phyloP scores from a whole-genome alignment of 106 monocot genomes.

The Narthecium ossifragum region DNA sequence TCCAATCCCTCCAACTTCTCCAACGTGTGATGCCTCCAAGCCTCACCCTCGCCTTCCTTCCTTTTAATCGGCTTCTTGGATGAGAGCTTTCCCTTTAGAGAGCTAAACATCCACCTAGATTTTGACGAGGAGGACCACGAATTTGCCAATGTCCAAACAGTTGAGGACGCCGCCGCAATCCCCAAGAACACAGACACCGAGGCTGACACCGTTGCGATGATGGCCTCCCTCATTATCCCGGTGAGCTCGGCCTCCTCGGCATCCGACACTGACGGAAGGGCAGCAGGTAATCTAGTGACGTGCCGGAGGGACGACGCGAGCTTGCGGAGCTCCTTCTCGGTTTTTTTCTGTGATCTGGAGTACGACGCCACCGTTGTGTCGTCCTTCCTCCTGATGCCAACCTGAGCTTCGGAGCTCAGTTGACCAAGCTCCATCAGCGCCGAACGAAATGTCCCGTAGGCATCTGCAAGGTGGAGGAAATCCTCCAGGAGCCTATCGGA shows the following conservation, averaged over 20 bases:
- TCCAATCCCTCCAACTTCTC: slow-evolving; percentile 1
- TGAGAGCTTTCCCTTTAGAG: background rate
- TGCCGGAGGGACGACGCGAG: background rate
- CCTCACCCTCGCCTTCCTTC: background rate
- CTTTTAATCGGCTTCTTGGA: background rate
- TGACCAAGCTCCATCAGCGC: background rate
- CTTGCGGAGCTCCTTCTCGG: slow-evolving; percentile 8
- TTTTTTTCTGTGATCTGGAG: background rate
- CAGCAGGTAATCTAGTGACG: background rate
- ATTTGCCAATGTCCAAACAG: background rate
- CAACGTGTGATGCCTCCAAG: background rate
- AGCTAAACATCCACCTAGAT: background rate
- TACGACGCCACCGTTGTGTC: background rate
- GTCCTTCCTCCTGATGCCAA: background rate
- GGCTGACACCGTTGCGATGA: background rate
- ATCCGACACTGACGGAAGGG: background rate
- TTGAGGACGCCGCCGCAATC: background rate
- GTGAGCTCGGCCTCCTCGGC: background rate
- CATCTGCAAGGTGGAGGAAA: slow-evolving; percentile 1
- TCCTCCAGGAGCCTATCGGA: background rate
- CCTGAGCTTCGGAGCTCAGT: background rate
- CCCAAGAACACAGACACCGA: background rate
- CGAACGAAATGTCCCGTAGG: background rate
- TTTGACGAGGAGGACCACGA: background rate
- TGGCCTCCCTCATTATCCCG: background rate